A percentile compares a stretch with the other conserved stretches of the same genome.
phyloP scores from a whole-genome alignment of 1,139 yeast species.

The Yamadazyma blattariae region DNA sequence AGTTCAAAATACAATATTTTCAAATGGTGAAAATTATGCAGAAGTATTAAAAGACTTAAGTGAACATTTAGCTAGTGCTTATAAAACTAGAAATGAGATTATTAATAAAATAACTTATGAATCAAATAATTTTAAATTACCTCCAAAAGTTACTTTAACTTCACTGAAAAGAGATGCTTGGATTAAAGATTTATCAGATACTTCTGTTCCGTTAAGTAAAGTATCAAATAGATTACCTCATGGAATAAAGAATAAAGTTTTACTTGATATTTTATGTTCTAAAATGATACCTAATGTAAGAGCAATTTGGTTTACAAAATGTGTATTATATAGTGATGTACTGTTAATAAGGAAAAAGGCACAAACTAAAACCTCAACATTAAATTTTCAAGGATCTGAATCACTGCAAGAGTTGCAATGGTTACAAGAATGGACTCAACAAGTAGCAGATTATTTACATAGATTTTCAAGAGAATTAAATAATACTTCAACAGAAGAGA shows the following conservation, averaged over 20 bases:
- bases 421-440: conserved; percentile 88
- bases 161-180: conserved; percentile 83
- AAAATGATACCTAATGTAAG: conserved; percentile 69
- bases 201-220: conserved; percentile 59
- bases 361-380: conserved; percentile 15
- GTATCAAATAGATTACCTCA: conserved; percentile 86
- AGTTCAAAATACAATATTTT: conserved; percentile 41
- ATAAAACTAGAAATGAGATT: conserved; percentile 58
- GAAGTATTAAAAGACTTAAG: conserved; percentile 41
- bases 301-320: conserved; percentile 87
- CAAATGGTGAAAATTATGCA: conserved; percentile 37
- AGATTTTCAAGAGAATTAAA: conserved; percentile 44
- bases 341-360: conserved; percentile 59
- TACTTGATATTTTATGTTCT: conserved; percentile 68
- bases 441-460: conserved; percentile 59
- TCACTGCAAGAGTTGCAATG: conserved; percentile 49
- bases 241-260: conserved; percentile 71
- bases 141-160: conserved; percentile 85
- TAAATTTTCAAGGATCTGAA: conserved; percentile 5
- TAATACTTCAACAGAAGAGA: conserved; percentile 22
- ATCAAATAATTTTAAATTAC: conserved; percentile 63
- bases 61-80: conserved; percentile 57
- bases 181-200: conserved; percentile 75
- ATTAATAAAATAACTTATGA: conserved; percentile 58
- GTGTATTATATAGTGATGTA: conserved; percentile 81